A percentile compares a stretch with the other conserved stretches of the same genome.
Evolutionary conservation across 257 asterid species (phyloP).

Genomic region (Primulina eburnea): DNA sequence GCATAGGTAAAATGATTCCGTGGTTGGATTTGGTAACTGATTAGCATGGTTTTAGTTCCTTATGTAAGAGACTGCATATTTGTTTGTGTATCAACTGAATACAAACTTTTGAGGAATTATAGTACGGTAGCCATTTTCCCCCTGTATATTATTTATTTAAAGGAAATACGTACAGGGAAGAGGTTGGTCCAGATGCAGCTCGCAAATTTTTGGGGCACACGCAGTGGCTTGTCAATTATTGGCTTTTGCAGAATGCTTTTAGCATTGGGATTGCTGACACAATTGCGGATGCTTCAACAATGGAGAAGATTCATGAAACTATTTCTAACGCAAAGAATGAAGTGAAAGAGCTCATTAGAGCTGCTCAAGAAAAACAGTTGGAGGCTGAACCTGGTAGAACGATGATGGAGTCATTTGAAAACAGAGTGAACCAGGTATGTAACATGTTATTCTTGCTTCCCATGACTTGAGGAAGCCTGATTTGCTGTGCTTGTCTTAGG

Average conservation of each 20-base stretch:
- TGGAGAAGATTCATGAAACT: slow-evolving; percentile 81
- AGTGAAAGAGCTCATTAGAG: slow-evolving; percentile 81
- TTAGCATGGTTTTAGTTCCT: not conserved
- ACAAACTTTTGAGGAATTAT: not conserved
- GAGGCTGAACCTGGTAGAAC: slow-evolving; percentile 99
- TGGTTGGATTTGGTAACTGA: not conserved
- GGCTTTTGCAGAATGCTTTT: slow-evolving; percentile 94
- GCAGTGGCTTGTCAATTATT: slow-evolving; percentile 98
- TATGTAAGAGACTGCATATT: not conserved
- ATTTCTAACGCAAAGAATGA: slow-evolving; percentile 82
- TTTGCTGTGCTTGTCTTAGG: slow-evolving; percentile 42
- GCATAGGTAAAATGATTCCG: not conserved
- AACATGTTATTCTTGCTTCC: slow-evolving; percentile 17
- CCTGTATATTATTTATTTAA: slow-evolving; percentile 14
- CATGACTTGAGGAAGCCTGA: slow-evolving; percentile 16
- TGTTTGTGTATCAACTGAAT: not conserved
- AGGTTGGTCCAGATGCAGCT: slow-evolving; percentile 99
- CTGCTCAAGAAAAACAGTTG: slow-evolving; percentile 66
- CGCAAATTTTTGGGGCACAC: slow-evolving; percentile 98
- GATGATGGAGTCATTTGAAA: slow-evolving; percentile 93
- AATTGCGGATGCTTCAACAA: slow-evolving; percentile 90
- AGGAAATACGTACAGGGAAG: slow-evolving; percentile 67
- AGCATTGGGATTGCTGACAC: slow-evolving; percentile 99
- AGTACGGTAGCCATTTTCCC: slow-evolving; percentile 3
- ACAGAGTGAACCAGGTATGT: slow-evolving; percentile 91